Evolutionary conservation across 2,329 filamentous ascomycete species (phyloP).

Genomic region (Botryosphaeria dothidea): DNA sequence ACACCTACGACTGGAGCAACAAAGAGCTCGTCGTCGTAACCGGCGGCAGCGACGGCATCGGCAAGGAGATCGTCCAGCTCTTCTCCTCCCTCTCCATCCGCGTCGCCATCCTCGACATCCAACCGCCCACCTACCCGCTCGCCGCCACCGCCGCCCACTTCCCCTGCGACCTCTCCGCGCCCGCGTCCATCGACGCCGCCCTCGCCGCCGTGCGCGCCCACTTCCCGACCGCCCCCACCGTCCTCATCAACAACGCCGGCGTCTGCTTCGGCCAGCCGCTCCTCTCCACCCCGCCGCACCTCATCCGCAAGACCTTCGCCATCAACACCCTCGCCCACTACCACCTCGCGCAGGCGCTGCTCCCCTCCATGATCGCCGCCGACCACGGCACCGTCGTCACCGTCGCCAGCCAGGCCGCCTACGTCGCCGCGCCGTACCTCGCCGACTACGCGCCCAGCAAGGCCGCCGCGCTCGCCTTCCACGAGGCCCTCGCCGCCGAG

Average conservation of each 20-base stretch:
- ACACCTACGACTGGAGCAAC: constrained; percentile 63
- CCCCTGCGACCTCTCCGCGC: constrained; percentile 68
- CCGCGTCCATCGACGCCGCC: constrained; percentile 53
- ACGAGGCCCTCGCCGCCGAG: constrained; percentile 58
- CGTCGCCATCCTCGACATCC: constrained; percentile 72
- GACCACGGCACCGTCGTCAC: constrained; percentile 76
- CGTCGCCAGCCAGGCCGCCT: constrained; percentile 65
- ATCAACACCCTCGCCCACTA: constrained; percentile 71
- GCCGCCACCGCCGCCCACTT: constrained; percentile 62
- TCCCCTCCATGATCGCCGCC: constrained; percentile 62
- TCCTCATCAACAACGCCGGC: constrained; percentile 74
- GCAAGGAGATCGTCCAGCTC: constrained; percentile 63
- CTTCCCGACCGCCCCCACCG: constrained; percentile 64
- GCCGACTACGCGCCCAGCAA: constrained; percentile 66
- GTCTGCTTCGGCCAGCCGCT: constrained; percentile 63
- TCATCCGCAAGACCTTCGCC: constrained; percentile 68
- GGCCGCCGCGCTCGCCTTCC: constrained; percentile 65
- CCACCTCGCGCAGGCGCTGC: constrained; percentile 66
- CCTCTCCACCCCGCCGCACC: constrained; percentile 57
- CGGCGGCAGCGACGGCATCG: constrained; percentile 74
- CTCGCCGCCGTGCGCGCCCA: constrained; percentile 55
- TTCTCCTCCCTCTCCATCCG: constrained; percentile 66
- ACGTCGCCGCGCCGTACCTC: constrained; percentile 61
- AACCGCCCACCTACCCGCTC: constrained; percentile 58
- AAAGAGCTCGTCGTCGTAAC: constrained; percentile 73